phyloP scores from a whole-genome alignment of 345 rosid species.

The Melaleuca quinquenervia region DNA sequence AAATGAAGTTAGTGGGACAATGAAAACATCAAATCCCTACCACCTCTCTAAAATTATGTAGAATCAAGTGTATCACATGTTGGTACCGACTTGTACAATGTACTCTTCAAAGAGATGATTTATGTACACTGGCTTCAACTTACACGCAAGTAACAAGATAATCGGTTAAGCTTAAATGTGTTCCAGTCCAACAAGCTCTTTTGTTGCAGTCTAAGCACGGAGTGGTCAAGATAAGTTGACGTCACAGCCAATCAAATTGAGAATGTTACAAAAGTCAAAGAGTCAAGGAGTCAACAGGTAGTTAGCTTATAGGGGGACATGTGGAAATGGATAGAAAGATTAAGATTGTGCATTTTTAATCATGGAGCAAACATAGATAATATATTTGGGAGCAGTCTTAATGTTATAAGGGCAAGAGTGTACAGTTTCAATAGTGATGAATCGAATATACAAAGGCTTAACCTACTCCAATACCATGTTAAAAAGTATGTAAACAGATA shows the following conservation, averaged over 20 bases:
- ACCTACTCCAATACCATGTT: not conserved
- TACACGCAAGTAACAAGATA: not conserved
- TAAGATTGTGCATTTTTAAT: not conserved
- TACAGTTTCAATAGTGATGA: not conserved
- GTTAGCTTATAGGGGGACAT: not conserved
- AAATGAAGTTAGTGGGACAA: not conserved
- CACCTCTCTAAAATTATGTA: not conserved
- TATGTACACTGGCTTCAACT: not conserved
- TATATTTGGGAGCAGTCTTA: not conserved
- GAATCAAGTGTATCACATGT: not conserved
- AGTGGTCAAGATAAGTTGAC: not conserved
- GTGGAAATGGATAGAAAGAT: not conserved
- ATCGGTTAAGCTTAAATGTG: not conserved
- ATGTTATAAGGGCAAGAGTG: not conserved
- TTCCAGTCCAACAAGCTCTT: not conserved
- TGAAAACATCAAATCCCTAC: not conserved
- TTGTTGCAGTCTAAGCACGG: not conserved
- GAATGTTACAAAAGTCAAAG: not conserved
- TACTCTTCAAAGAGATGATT: not conserved
- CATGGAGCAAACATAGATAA: not conserved
- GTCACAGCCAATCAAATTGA: not conserved
- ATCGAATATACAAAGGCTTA: not conserved
- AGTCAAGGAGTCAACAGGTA: not conserved
- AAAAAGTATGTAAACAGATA: not conserved
- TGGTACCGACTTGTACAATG: not conserved